These are phyloP conservation scores for Trypanosomatidae sp. DNA, from an alignment of 208 protist genomes.

Conservation along the genomic window DNA sequence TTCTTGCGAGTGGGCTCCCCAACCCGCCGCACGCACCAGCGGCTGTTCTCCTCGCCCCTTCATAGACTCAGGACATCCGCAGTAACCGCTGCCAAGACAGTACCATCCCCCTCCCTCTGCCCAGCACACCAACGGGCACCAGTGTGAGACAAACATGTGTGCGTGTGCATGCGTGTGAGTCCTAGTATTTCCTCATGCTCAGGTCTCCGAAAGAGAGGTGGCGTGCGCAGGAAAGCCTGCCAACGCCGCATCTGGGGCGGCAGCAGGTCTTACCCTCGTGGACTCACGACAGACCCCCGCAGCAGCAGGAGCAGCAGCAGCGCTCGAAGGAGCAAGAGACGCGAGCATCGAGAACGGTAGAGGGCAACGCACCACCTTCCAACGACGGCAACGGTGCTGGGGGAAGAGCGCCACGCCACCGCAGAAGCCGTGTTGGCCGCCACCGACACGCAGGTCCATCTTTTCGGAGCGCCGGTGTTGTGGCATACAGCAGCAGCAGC, in stretches of 20 bases:
- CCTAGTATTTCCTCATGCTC: neutral
- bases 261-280: too few species aligned
- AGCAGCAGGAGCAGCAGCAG: slow-evolving; percentile 15
- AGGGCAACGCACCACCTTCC: neutral
- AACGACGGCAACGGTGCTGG: neutral
- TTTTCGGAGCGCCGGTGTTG: neutral
- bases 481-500: neutral
- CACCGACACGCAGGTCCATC: neutral
- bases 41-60: too few species aligned
- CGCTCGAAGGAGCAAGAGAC: neutral
- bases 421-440: too few species aligned
- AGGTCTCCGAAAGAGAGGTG: neutral
- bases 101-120: neutral
- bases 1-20: too few species aligned
- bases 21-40: too few species aligned
- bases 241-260: neutral
- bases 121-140: neutral
- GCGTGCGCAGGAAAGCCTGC: neutral
- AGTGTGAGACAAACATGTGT: neutral
- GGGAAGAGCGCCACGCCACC: neutral
- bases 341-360: neutral
- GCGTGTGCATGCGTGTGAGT: neutral
- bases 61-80: neutral
- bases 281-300: too few species aligned
- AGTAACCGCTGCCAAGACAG: neutral